Evolutionary conservation across 2,329 filamentous ascomycete species (phyloP), one percentile per base, ranked within the genome.

Genomic region (Nothomitra cinnamomea): DNA sequence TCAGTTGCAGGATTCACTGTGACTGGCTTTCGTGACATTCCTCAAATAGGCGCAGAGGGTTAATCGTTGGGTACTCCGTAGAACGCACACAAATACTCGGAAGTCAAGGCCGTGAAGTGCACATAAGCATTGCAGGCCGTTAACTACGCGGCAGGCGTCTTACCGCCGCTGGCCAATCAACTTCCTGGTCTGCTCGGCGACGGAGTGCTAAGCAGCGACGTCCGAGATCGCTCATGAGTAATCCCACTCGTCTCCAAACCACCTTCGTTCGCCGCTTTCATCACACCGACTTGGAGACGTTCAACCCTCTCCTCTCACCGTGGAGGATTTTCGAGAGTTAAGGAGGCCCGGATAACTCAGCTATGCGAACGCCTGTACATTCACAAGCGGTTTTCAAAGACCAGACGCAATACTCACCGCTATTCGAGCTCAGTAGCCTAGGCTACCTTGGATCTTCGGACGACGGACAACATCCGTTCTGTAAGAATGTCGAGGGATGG

Each of bases 401-500:
- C 45, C 19, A 15, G 19, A 47, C 21, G 13, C 24, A 2, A 19
- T 28, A 49, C 19, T 35, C 45, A 32, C 28, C 28, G 28, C 28
- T 10, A 10, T 32, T 32, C 25, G 19, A 22, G 3, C 32, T 41
- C 52, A 32, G 38, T 38, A 32, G 17, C 10, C 19, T 32, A 36
- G 25, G 21, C 57, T 87, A 86, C 67, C 75, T 87, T 57, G 73
- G 63, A 35, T 66, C 70, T 19, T 66, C 66, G 50, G 59, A 58
- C 52, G 58, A 60, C 52, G 61, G 65, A 54, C 70, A 70, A 59
- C 85, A 94, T 65, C 80, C 86, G 55, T 73, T 95, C 67, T 96
- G 90, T 70, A 80, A 84, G 66, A 92, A 95, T 69, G 73, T 75
- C 53, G 90, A 96, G 69, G 94, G 92, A 62, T 98, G 92, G 92